These are phyloP conservation scores for Saccharomyces hybrid DNA, from an alignment of 1,139 yeast genomes.

Conservation along the genomic window DNA sequence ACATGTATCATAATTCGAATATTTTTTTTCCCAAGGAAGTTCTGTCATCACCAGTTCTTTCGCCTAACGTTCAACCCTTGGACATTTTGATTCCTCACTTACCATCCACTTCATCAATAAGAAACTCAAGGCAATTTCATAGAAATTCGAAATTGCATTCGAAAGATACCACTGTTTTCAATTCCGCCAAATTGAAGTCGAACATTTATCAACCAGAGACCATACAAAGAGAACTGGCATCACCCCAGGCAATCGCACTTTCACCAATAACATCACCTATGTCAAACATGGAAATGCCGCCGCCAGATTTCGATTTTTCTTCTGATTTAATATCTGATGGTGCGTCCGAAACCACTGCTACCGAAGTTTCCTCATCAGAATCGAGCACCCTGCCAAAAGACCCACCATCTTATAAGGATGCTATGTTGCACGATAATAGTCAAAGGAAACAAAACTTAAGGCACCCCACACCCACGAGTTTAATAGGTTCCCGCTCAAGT, in stretches of 20 bases:
- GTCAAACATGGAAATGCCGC: conserved; percentile 11
- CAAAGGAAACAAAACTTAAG: conserved; percentile 4
- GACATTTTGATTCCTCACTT: conserved; percentile 25
- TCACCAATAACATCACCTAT: conserved; percentile 37
- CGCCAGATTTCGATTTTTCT: conserved; percentile 24
- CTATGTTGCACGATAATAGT: conserved; percentile 9
- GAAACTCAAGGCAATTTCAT: conserved; percentile 10
- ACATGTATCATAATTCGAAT: conserved; percentile 33
- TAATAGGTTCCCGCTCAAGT: neutral
- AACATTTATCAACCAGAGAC: conserved; percentile 55
- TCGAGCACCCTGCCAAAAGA: conserved; percentile 30
- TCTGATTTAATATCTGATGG: conserved; percentile 21
- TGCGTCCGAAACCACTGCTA: conserved; percentile 6
- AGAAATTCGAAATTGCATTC: conserved; percentile 7
- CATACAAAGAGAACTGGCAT: conserved; percentile 40
- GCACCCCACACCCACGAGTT: neutral
- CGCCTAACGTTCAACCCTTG: conserved; percentile 50
- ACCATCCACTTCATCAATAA: conserved; percentile 8
- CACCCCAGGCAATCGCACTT: conserved; percentile 55
- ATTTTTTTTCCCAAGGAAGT: conserved; percentile 36
- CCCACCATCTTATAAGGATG: conserved; percentile 35
- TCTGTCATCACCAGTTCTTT: conserved; percentile 39
- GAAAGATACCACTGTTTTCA: conserved; percentile 12
- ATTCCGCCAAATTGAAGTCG: conserved; percentile 33
- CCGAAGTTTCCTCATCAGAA: neutral